Base-by-base conservation (phyloP, 1,139 yeast genomes). In the Candida dubliniensis region DNA sequence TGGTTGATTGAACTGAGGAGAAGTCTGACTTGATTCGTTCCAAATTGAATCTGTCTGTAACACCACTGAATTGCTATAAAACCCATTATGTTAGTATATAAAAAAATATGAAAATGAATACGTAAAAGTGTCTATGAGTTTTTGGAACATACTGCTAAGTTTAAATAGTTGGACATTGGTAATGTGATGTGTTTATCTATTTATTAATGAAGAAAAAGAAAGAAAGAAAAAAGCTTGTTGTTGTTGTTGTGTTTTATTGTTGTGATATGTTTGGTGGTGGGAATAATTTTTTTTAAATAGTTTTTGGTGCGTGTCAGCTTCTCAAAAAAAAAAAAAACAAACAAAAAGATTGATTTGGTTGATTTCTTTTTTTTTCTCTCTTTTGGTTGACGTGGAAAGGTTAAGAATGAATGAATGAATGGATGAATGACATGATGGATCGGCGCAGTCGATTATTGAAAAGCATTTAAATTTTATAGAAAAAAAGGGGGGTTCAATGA, bases 1-100 rank as follows among this genome's bases (percentile, higher is more conserved):
- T 74, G 48, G 85, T 80, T 37, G 75, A 60, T 61, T 84, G 90
- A 36, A 87, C 54, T 33, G 66, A 59, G 37, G 63, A 60, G 31
- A 68, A 60, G 46, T 67, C 73, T 40, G 55, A 57, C 54, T 72
- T 76, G 49, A 81, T 56, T 53, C 81, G 71, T 25, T 81, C 86
- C 35, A 78, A 54, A 52, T 67, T 78, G 52, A 81, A 63, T 50
- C 78, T 65, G 41, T 80, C 84, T 25, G 79, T 55, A 34, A 80
- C 45, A 34, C 45, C 46, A 34, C 47, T 34, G 40, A 52, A 48
- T 38, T 47, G 47, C 52, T 49, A 26, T 13, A 27, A 9, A 23
- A 30, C 11, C 7, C 4, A 24, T 8, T 2, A 24, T 24, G 50
- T 48, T 48, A 46, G 49, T 48, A 43, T 27, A n/a, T n/a, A n/a